Base-by-base conservation (phyloP, 2,329 filamentous ascomycete species). In the Aspergillus uvarum region DNA sequence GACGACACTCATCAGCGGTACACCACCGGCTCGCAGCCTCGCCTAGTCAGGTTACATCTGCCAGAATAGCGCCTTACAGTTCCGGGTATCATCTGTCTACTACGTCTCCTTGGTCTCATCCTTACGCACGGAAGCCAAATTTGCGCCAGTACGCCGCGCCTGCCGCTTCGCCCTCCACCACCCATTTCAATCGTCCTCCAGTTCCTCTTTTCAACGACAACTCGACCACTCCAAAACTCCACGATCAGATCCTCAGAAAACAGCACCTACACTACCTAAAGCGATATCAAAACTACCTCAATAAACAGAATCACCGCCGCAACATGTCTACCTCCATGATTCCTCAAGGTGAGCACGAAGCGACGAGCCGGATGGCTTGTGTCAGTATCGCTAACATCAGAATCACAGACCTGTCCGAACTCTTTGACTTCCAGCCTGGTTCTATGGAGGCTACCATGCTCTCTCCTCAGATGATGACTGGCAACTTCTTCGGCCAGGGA, bases 401-500 rank as follows among this genome's bases (percentile, higher is more conserved):
- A 4, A 10, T 24, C 35, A 7, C 48, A 71, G 68, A 70, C 54
- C 52, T 72, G 58, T 64, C 58, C 29, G 71, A 70, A 50, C 63
- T 76, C 29, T 68, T 75, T 56, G 72, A 70, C 60, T 63, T 76
- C 29, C 57, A 70, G 24, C 62, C 69, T 19, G 67, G 67, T 31
- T 61, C 64, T 47, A 68, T 72, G 32, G 65, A 65, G 24, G 58
- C 66, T 31, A 62, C 60, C 47, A 68, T 71, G 71, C 67, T 71
- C 61, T 66, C 68, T 62, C 65, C 65, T 10, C 63, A 73, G 32
- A 55, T 68, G 38, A 58, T 66, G 53, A 60, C 63, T n/a, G 61
- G 60, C 14, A 59, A 63, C 59, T 81, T 82, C 72, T 79, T 77
- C 78, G 47, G 75, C 81, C 73, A 82, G 82, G 70, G 70, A 77